These are phyloP conservation scores for Cyanidioschyzon merolae DNA, from an alignment of 23 red algal genomes.

Conservation along the genomic window DNA sequence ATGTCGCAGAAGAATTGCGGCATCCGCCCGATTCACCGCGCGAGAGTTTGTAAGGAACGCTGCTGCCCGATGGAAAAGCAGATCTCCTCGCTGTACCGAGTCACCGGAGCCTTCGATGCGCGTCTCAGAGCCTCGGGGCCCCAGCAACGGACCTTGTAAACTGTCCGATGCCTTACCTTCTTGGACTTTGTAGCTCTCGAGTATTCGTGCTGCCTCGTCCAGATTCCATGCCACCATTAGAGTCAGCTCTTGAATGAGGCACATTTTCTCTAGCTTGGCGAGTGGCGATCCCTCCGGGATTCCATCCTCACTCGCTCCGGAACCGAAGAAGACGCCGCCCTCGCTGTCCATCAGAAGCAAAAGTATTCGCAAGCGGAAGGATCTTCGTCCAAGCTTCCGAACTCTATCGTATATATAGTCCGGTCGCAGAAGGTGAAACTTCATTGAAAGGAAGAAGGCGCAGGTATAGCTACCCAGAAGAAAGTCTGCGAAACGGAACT, in stretches of 20 bases:
- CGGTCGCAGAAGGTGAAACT: conserved; percentile 42
- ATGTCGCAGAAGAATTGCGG: conserved; percentile 38
- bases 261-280: conserved; percentile 45
- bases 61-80: conserved; percentile 32
- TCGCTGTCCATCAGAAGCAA: conserved; percentile 49
- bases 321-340: conserved; percentile 17
- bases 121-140: neutral
- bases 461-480: conserved; percentile 47
- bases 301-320: neutral
- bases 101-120: neutral
- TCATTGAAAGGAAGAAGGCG: conserved; percentile 64
- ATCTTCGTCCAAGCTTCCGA: conserved; percentile 24
- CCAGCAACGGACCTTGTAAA: conserved; percentile 6
- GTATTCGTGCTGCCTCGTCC: conserved; percentile 55
- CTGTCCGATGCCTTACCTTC: conserved; percentile 56
- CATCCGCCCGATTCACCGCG: conserved; percentile 74
- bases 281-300: neutral
- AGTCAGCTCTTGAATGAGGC: conserved; percentile 46
- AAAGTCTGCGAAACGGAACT: conserved; percentile 15
- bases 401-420: conserved; percentile 63
- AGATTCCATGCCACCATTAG: conserved; percentile 41
- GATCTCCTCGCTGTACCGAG: conserved; percentile 24
- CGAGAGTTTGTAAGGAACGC: conserved; percentile 48
- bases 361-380: conserved; percentile 49
- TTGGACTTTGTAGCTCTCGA: conserved; percentile 60